Conservation (phyloP, 306 rosid species). For the Quercus bicolor region DNA sequence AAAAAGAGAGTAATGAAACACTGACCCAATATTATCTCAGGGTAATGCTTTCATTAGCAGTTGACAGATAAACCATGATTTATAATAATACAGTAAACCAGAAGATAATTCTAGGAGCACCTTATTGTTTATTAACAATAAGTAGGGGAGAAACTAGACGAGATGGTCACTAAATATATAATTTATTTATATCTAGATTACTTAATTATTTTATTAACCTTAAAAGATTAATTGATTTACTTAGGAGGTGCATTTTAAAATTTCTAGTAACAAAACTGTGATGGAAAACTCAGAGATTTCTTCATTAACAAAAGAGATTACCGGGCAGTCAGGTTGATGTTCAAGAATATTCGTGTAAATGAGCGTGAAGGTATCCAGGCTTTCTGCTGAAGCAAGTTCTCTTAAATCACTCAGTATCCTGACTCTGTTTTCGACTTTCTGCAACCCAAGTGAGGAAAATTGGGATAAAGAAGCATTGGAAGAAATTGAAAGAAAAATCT, state of each 20-base stretch:
- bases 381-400: slow-evolving; percentile 98
- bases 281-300: not conserved
- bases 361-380: slow-evolving; percentile 84
- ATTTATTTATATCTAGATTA: not conserved
- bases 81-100: not conserved
- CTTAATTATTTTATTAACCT: not conserved
- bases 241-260: not conserved
- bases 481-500: slow-evolving; percentile 1
- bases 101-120: not conserved
- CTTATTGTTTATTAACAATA: not conserved
- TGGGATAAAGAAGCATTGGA: slow-evolving; percentile 13
- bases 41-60: not conserved
- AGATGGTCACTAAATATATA: not conserved
- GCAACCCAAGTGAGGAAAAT: slow-evolving; percentile 27
- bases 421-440: slow-evolving; percentile 92
- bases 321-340: slow-evolving; percentile 99
- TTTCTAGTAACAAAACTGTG: not conserved
- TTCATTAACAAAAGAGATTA: slow-evolving; percentile 25
- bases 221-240: not conserved
- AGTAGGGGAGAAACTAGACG: not conserved
- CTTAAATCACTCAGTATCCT: slow-evolving; percentile 76
- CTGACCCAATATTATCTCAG: not conserved
- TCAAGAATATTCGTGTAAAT: slow-evolving; percentile 90
- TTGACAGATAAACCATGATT: not conserved
- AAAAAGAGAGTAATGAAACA: not conserved